Conservation (phyloP, 768 basidiomycete genomes). For the Tylopilus felleus region DNA sequence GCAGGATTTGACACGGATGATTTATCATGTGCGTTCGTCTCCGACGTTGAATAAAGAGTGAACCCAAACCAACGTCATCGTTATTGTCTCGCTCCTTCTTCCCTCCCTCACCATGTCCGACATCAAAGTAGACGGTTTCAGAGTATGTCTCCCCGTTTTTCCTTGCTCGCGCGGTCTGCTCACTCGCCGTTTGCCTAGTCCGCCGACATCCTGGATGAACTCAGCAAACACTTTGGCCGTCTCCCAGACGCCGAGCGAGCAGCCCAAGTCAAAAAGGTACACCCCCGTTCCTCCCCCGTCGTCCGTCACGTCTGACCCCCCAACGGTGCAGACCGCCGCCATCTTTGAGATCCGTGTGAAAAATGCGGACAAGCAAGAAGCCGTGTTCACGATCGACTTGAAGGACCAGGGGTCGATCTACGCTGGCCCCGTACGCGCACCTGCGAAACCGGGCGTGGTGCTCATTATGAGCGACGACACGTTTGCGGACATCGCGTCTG, state of each 20-base stretch:
- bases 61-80: too few species aligned
- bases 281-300: background rate
- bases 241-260: conserved; percentile 62
- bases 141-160: conserved; percentile 40
- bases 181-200: conserved; percentile 39
- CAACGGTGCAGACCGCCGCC: conserved; percentile 63
- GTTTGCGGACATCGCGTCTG: conserved; percentile 64
- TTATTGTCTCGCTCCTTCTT: background rate
- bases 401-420: conserved; percentile 79
- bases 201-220: conserved; percentile 58
- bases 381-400: conserved; percentile 88
- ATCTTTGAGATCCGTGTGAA: conserved; percentile 83
- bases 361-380: conserved; percentile 68
- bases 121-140: conserved; percentile 72
- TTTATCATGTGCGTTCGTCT: conserved; percentile 8
- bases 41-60: background rate
- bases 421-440: conserved; percentile 51
- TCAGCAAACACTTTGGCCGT: conserved; percentile 49
- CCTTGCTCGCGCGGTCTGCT: background rate
- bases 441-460: conserved; percentile 77
- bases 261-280: conserved; percentile 69
- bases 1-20: background rate
- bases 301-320: background rate
- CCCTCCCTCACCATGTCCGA: conserved; percentile 51
- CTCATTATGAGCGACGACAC: conserved; percentile 76